Percentiles rank a stretch among this genome's conserved stretches.
These are phyloP conservation scores for Taiozyma sp. DNA, from an alignment of 1,139 yeast species.

Conservation along the genomic window DNA sequence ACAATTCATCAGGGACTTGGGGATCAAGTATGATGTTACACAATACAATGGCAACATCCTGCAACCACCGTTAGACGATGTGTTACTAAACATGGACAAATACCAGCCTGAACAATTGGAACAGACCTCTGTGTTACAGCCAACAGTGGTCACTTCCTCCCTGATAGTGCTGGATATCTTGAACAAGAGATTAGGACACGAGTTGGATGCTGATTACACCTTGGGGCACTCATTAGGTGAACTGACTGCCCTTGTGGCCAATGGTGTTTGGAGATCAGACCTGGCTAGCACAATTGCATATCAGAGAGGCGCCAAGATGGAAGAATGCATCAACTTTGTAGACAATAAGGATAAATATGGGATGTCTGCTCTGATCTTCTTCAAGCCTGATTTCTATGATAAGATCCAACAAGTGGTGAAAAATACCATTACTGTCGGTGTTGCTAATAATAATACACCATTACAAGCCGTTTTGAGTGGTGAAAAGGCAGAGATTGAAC, in stretches of 20 bases:
- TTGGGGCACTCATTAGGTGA: conserved; percentile 64
- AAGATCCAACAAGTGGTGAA: conserved; percentile 17
- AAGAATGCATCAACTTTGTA: conserved; percentile 21
- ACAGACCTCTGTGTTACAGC: conserved; percentile 43
- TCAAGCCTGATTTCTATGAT: conserved; percentile 23
- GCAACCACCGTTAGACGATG: background rate
- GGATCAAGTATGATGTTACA: background rate
- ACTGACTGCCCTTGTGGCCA: conserved; percentile 40
- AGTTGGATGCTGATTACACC: conserved; percentile 26
- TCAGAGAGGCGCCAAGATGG: conserved; percentile 40
- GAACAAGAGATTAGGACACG: conserved; percentile 21
- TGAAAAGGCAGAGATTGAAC: conserved; percentile 16
- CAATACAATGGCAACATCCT: background rate
- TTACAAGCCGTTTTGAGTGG: conserved; percentile 42
- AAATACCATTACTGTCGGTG: conserved; percentile 18
- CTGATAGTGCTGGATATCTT: conserved; percentile 29
- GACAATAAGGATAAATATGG: conserved; percentile 25
- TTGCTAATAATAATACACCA: conserved; percentile 38
- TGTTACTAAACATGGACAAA: background rate
- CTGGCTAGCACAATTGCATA: conserved; percentile 32
- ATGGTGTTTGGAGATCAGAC: conserved; percentile 33
- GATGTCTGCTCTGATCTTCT: conserved; percentile 37
- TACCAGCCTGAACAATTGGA: background rate
- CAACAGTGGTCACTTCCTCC: conserved; percentile 41
- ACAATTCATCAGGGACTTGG: background rate